A percentile compares a stretch with the other conserved stretches of the same genome.
phyloP scores from a whole-genome alignment of 768 basidiomycete species.

The Lenzites betulinus region DNA sequence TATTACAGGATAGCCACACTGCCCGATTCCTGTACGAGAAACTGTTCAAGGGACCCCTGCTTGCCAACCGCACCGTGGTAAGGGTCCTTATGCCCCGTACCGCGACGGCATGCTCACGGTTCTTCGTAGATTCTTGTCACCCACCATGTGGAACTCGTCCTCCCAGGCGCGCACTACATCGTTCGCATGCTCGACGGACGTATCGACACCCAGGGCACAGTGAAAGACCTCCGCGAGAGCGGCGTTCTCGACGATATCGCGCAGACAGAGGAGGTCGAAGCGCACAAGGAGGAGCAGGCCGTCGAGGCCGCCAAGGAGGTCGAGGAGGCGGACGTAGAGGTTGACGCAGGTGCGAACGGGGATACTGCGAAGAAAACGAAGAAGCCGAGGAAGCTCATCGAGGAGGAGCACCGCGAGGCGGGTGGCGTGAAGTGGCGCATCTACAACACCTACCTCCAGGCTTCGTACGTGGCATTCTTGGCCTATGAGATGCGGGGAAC shows the following conservation, averaged over 20 bases:
- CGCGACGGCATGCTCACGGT: not conserved
- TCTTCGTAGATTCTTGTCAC: constrained; percentile 65
- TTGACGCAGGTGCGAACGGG: constrained; percentile 27
- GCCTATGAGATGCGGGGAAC: not conserved
- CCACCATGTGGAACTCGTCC: constrained; percentile 82
- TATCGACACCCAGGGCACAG: constrained; percentile 71
- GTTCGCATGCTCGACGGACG: constrained; percentile 82
- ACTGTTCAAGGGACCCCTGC: constrained; percentile 65
- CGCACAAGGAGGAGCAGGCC: constrained; percentile 45
- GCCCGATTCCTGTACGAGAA: constrained; percentile 62
- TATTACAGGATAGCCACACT: constrained; percentile 63
- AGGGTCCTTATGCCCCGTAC: constrained; percentile 10
- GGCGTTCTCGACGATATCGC: constrained; percentile 66
- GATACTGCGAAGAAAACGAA: constrained; percentile 43
- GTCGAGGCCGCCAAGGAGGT: constrained; percentile 22
- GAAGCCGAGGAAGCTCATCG: constrained; percentile 71
- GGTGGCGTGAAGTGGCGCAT: constrained; percentile 82
- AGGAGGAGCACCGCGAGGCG: constrained; percentile 79
- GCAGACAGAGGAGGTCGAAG: constrained; percentile 50
- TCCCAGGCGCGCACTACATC: constrained; percentile 71
- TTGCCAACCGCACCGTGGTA: constrained; percentile 69
- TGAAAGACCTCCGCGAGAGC: constrained; percentile 60
- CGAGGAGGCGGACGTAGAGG: constrained; percentile 30
- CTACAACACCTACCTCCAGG: constrained; percentile 65
- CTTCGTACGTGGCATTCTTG: constrained; percentile 53